Evolutionary conservation across 352 stramenopile species (phyloP), one percentile per base, ranked within the genome.

Genomic region (Thraustochytrium sp.): DNA sequence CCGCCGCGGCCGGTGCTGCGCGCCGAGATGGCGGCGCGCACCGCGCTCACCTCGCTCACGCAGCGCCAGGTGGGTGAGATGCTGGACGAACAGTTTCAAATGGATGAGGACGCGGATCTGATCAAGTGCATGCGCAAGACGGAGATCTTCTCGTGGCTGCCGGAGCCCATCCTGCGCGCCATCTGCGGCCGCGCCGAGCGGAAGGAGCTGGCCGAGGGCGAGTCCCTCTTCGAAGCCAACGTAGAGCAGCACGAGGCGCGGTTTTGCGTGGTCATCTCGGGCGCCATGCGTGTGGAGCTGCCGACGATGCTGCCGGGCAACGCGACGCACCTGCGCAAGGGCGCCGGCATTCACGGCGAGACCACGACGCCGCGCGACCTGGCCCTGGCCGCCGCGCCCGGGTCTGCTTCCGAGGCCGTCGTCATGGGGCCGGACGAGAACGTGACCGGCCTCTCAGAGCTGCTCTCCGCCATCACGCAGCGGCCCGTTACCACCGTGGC

Each of bases 101-200:
- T 62, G 42, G 65, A 77, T 29, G 68, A 44, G n/a, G 44, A 72
- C 68, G 53, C 31, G 0, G 68, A 64, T 13, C n/a, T 80, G 11
- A 46, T 80, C 44, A 61, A 72, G 29, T 63, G 48, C 48, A 26
- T 80, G 18, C 68, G 68, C 37, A 42, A 44, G 13, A 80, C 68
- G 44, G 68, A 80, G 49, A 80, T 80, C 53, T 80, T 80, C 38
- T 80, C 68, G 13, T 80, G 68, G 68, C 31, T 80, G 18, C 68
- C 68, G 13, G 68, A 80, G 5, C 31, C 76, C 16, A 65, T 80
- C 29, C 68, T 80, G 26, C 68, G 68, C 26, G 68, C 68, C 3
- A 61, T 80, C n/a, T 46, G 21, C 2, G 34, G 23, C 13, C 46
- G 53, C 23, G 68, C 37, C 18, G 34, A 61, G 68, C 48, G 48